Evolutionary conservation across 371 early-diverging fungal species (phyloP).

Genomic region (Mortierella sp.): DNA sequence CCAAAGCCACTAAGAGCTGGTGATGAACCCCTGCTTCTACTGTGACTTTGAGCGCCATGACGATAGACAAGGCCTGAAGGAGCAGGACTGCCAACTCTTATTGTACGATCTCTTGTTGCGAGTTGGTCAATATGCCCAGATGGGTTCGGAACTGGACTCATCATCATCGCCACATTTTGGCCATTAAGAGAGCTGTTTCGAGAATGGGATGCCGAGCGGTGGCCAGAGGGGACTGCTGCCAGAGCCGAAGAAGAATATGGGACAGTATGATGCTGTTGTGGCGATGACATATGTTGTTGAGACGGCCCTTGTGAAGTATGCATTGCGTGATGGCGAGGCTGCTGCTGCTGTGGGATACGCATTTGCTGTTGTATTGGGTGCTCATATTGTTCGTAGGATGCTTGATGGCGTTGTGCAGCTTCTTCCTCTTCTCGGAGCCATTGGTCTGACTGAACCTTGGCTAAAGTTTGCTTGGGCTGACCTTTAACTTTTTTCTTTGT

Average conservation of each 20-base stretch:
- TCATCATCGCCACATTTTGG: slow-evolving; percentile 27
- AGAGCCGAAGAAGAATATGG: slow-evolving; percentile 14
- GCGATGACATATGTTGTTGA: slow-evolving; percentile 16
- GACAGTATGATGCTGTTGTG: slow-evolving; percentile 10
- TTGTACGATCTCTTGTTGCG: slow-evolving; percentile 16
- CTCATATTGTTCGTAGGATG: slow-evolving; percentile 14
- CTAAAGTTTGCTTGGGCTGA: slow-evolving; percentile 5
- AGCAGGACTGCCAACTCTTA: slow-evolving; percentile 31
- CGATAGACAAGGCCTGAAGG: slow-evolving; percentile 27
- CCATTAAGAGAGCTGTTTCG: slow-evolving; percentile 32
- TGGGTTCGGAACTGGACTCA: slow-evolving; percentile 35
- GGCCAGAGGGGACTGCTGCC: slow-evolving; percentile 16
- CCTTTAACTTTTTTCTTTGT: neutral
- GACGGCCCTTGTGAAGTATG: neutral
- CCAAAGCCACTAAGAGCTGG: slow-evolving; percentile 37
- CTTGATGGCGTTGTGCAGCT: slow-evolving; percentile 6
- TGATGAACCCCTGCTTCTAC: slow-evolving; percentile 44
- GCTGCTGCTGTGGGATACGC: slow-evolving; percentile 8
- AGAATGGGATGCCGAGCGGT: slow-evolving; percentile 37
- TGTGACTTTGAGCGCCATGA: slow-evolving; percentile 10
- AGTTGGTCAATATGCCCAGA: slow-evolving; percentile 18
- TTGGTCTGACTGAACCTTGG: neutral
- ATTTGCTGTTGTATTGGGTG: slow-evolving; percentile 7
- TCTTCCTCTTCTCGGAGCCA: slow-evolving; percentile 11
- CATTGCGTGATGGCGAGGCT: neutral